phyloP scores from a whole-genome alignment of 2,329 filamentous ascomycete genomes.

The Tympanopsis confertula region DNA sequence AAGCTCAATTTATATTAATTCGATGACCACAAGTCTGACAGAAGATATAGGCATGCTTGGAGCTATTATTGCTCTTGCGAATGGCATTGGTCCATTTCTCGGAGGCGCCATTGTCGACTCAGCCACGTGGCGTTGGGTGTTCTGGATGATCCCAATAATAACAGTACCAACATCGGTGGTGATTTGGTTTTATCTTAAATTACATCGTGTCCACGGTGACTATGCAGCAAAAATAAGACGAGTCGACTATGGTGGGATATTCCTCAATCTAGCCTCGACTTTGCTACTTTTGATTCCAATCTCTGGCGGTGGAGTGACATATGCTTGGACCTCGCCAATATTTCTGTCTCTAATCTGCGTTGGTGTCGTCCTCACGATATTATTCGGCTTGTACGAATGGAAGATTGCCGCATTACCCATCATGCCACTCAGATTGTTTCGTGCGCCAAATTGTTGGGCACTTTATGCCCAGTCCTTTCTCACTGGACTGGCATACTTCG shows the following conservation, averaged over 20 bases:
- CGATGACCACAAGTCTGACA: slow-evolving; percentile 4
- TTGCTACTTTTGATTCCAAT: slow-evolving; percentile 14
- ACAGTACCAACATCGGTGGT: slow-evolving; percentile 8
- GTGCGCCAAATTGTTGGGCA: slow-evolving; percentile 8
- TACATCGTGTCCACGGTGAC: slow-evolving; percentile 10
- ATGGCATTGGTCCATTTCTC: slow-evolving; percentile 40
- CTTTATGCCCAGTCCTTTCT: slow-evolving; percentile 12
- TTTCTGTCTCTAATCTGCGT: slow-evolving; percentile 10
- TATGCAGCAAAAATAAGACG: slow-evolving; percentile 12
- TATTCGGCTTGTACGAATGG: slow-evolving; percentile 15
- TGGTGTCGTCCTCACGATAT: slow-evolving; percentile 8
- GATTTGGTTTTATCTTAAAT: slow-evolving; percentile 14
- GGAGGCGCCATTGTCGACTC: slow-evolving; percentile 32
- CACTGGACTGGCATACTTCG: slow-evolving; percentile 15
- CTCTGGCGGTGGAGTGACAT: slow-evolving; percentile 13
- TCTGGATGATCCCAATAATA: slow-evolving; percentile 27
- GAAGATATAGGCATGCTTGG: slow-evolving; percentile 27
- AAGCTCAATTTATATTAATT: not conserved
- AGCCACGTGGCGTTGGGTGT: slow-evolving; percentile 38
- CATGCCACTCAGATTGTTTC: slow-evolving; percentile 14
- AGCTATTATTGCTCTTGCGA: slow-evolving; percentile 37
- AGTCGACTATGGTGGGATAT: slow-evolving; percentile 15
- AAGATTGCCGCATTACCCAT: slow-evolving; percentile 13
- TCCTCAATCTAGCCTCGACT: slow-evolving; percentile 12
- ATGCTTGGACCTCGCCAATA: slow-evolving; percentile 12